phyloP scores from a whole-genome alignment of 2,329 filamentous ascomycete species.

The Triangularia verruculosa region DNA sequence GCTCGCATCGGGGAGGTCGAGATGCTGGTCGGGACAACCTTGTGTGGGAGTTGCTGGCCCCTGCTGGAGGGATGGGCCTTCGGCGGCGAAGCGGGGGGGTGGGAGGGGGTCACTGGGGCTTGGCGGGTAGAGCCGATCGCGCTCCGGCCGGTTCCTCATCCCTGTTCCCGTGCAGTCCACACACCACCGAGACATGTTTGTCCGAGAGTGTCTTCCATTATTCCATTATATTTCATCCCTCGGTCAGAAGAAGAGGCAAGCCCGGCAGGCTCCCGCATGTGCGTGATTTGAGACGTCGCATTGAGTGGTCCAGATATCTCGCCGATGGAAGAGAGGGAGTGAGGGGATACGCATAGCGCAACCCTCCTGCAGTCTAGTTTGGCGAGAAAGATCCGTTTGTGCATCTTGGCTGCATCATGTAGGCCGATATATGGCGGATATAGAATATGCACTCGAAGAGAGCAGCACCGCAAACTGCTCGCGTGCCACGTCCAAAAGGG shows the following conservation, averaged over 20 bases:
- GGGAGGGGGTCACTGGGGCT: conserved; percentile 6
- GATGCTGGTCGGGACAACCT: conserved; percentile 3
- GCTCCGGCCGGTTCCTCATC: neutral
- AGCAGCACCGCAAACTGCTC: neutral
- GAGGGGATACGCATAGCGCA: neutral
- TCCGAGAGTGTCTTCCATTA: too few relatives aligned
- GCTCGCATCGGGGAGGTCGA: neutral
- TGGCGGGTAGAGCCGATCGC: conserved; percentile 14
- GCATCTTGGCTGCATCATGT: neutral
- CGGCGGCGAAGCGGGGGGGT: too few relatives aligned
- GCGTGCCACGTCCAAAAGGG: neutral
- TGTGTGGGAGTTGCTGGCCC: neutral
- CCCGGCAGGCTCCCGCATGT: neutral
- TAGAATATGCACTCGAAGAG: neutral
- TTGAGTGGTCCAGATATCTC: neutral
- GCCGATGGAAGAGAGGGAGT: neutral
- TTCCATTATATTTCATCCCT: neutral
- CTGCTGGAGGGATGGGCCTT: conserved; percentile 1
- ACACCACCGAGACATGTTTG: neutral
- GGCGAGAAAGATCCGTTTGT: neutral
- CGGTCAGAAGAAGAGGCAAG: neutral
- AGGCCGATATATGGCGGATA: neutral
- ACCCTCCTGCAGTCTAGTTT: neutral
- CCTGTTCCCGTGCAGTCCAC: neutral
- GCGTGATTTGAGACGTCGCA: neutral